These are phyloP conservation scores for Hirsutella thompsonii DNA, from an alignment of 2,329 filamentous ascomycete species.

Conservation along the genomic window DNA sequence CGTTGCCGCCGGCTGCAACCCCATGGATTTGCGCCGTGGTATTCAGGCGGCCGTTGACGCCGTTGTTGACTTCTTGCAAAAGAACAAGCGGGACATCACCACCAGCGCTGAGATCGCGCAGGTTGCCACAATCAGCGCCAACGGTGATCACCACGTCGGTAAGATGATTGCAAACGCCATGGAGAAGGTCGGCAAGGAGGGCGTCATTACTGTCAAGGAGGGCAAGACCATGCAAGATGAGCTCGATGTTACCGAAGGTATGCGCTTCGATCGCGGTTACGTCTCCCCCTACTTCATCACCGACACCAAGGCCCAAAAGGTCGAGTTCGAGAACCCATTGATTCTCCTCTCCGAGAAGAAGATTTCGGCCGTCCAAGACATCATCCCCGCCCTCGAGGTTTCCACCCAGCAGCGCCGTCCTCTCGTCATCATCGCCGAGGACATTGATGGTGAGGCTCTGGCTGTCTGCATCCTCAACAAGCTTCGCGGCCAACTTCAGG, in stretches of 20 bases:
- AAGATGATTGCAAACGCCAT: constrained; percentile 95
- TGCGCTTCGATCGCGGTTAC: constrained; percentile 98
- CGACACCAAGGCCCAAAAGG: constrained; percentile 96
- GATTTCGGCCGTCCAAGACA: constrained; percentile 98
- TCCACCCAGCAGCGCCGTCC: constrained; percentile 92
- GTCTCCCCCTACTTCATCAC: constrained; percentile 99
- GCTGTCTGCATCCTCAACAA: constrained; percentile 99
- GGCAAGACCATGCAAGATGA: constrained; percentile 97
- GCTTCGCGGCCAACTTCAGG: constrained; percentile 97
- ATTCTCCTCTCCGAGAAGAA: constrained; percentile 99
- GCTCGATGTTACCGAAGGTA: constrained; percentile 97
- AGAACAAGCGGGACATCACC: constrained; percentile 96
- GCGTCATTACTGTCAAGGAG: constrained; percentile 99
- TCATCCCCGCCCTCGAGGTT: constrained; percentile 93
- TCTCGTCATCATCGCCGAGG: constrained; percentile 96
- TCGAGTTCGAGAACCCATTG: constrained; percentile 98
- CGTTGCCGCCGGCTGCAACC: constrained; percentile 97
- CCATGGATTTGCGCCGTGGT: constrained; percentile 94
- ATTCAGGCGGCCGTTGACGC: constrained; percentile 94
- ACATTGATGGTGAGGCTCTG: constrained; percentile 96
- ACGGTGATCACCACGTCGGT: constrained; percentile 90
- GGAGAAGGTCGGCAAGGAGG: constrained; percentile 99
- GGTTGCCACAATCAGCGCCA: constrained; percentile 96
- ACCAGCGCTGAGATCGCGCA: constrained; percentile 95
- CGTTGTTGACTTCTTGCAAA: constrained; percentile 85